Conservation (phyloP, 1,284 basidiomycete genomes). For the Leccinum variabile region DNA sequence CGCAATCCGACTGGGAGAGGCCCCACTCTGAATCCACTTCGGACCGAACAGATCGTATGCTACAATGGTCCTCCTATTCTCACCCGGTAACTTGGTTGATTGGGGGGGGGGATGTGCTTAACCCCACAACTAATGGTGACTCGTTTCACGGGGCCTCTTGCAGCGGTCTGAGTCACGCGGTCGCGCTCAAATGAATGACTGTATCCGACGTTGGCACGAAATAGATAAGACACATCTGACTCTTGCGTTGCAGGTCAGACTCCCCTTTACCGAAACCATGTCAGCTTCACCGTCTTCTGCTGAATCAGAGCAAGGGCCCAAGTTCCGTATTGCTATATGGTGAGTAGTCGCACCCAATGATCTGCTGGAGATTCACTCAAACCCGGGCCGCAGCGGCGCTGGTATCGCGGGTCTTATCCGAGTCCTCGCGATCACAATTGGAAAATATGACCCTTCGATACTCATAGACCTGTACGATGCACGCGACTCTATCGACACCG, state of each 20-base stretch:
- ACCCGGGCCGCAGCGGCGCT: conserved; percentile 16
- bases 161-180: neutral
- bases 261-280: neutral
- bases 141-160: neutral
- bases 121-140: neutral
- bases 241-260: neutral
- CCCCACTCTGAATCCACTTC: neutral
- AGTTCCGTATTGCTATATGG: neutral
- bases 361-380: neutral
- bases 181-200: neutral
- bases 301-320: neutral
- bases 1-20: neutral
- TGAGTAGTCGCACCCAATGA: neutral
- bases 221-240: neutral
- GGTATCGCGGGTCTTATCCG: conserved; percentile 23
- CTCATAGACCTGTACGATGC: conserved; percentile 29
- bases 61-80: neutral
- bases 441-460: conserved; percentile 24
- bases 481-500: conserved; percentile 13
- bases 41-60: neutral
- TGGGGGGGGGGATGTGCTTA: too few species aligned
- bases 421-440: conserved; percentile 23
- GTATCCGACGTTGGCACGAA: neutral
- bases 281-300: neutral
- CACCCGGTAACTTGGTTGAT: neutral